Percentiles rank a stretch among this genome's conserved stretches.
phyloP scores from a whole-genome alignment of 306 rosid species.

The Fragaria vesca region DNA sequence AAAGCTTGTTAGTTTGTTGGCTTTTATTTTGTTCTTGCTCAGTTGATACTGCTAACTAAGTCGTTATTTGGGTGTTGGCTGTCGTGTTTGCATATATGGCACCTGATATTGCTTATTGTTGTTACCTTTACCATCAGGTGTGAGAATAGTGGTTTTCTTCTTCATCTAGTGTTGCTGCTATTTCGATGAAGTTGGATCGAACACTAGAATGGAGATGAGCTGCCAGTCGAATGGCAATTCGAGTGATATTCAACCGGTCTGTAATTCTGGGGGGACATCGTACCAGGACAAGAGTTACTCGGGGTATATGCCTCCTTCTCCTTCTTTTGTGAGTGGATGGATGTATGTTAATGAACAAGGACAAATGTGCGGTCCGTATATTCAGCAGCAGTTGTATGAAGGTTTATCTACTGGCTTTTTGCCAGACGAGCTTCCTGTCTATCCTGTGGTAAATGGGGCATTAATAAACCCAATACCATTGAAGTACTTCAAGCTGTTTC shows the following conservation, averaged over 20 bases:
- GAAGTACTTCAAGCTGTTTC: conserved; percentile 85
- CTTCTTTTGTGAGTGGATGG: conserved; percentile 80
- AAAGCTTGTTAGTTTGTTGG: not conserved
- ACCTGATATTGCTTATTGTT: not conserved
- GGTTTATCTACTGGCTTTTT: conserved; percentile 84
- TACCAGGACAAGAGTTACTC: conserved; percentile 22
- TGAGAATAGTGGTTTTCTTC: conserved; percentile 32
- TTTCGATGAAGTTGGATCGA: conserved; percentile 41
- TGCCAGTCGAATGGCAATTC: conserved; percentile 54
- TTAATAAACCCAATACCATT: conserved; percentile 74
- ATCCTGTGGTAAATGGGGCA: conserved; percentile 71
- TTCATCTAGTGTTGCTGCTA: conserved; percentile 25
- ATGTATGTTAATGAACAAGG: conserved; percentile 86
- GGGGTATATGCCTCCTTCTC: conserved; percentile 34
- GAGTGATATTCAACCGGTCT: conserved; percentile 38
- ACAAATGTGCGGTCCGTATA: conserved; percentile 96
- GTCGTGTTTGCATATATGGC: not conserved
- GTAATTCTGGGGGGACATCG: conserved; percentile 40
- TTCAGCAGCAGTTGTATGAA: conserved; percentile 75
- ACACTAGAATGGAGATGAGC: conserved; percentile 56
- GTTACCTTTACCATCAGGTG: conserved; percentile 17
- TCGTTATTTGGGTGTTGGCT: not conserved
- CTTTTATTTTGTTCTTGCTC: not conserved
- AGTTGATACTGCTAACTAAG: not conserved
- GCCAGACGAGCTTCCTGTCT: conserved; percentile 90